Evolutionary conservation across 169 alveolate species (phyloP), one percentile per base, ranked within the genome.

Genomic region (Eimeria brunetti): DNA sequence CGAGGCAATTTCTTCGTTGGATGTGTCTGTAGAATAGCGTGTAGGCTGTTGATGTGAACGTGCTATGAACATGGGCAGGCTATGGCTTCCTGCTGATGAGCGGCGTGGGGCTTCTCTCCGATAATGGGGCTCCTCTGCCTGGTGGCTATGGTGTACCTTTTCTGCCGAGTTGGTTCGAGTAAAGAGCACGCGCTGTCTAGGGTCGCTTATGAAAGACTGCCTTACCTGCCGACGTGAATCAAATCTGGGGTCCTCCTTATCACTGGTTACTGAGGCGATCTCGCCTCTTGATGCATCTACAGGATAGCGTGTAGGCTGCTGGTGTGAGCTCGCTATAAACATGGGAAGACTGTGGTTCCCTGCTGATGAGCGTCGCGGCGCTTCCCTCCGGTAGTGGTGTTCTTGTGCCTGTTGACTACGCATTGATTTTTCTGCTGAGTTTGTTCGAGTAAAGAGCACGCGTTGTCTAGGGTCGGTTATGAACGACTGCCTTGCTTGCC

Each of bases 31-130:
- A 16, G 7, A 0, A 4, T 58, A 44, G 22, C 44, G 91, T n/a
- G 78, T 18, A 1, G 58, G 78, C 76, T 84, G 78, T 58, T 84
- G 53, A 8, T 56, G 56, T 3, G 91, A 51, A 58, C 58, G 76
- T 2, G 60, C 78, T 58, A 84, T 30, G 91, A 84, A 33, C 58
- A 58, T n/a, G 76, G 91, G 78, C 4, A 84, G 78, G 49, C 91
- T 84, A 27, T 84, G 78, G 91, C 53, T 58, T 84, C 91, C 91
- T 84, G 91, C 91, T 84, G 91, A 84, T 84, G 91, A 84, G 60
- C 91, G 91, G 56, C 91, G 12, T 2, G 91, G 91, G 60, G 44
- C 73, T 4, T 20, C 58, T 30, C 91, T 56, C 41, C 78, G 91
- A 7, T 58, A 7, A 3, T 84, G 56, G 76, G 56, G 67, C 22